Evolutionary conservation across 192 early-diverging fungal genomes (phyloP).

Genomic region (Mortierella hygrophila): DNA sequence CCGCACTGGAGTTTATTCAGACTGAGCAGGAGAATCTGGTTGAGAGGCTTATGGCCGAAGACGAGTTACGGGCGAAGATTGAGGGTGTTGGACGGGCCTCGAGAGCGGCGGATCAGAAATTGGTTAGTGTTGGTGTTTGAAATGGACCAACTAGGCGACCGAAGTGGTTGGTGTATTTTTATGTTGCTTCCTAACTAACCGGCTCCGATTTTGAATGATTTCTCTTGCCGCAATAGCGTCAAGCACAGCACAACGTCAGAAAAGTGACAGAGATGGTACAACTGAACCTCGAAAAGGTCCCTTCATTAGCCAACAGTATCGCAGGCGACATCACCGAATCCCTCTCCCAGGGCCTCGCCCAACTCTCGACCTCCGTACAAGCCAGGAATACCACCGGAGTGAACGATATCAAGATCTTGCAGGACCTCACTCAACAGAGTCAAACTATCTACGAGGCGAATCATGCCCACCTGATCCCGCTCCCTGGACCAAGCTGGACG

Average conservation of each 20-base stretch:
- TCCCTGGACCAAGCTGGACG: not conserved
- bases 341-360: conserved; percentile 9
- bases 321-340: conserved; percentile 5
- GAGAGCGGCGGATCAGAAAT: conserved; percentile 21
- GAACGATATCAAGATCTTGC: conserved; percentile 10
- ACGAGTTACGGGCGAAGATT: conserved; percentile 15
- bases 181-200: not conserved
- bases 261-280: conserved; percentile 18
- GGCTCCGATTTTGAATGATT: not conserved
- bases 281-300: not conserved
- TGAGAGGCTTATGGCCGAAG: conserved; percentile 28
- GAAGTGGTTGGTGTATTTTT: not conserved
- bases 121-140: conserved; percentile 2
- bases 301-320: not conserved
- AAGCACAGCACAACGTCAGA: not conserved
- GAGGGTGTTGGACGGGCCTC: conserved; percentile 26
- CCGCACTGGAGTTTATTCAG: conserved; percentile 48
- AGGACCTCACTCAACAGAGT: not conserved
- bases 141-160: not conserved
- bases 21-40: conserved; percentile 45
- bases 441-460: not conserved
- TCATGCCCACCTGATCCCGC: not conserved
- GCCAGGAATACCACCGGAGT: conserved; percentile 4
- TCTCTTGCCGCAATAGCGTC: not conserved
- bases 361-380: conserved; percentile 11